Evolutionary conservation across 106 monocot species (phyloP), one percentile per base, ranked within the genome.

Genomic region (Narthecium ossifragum): DNA sequence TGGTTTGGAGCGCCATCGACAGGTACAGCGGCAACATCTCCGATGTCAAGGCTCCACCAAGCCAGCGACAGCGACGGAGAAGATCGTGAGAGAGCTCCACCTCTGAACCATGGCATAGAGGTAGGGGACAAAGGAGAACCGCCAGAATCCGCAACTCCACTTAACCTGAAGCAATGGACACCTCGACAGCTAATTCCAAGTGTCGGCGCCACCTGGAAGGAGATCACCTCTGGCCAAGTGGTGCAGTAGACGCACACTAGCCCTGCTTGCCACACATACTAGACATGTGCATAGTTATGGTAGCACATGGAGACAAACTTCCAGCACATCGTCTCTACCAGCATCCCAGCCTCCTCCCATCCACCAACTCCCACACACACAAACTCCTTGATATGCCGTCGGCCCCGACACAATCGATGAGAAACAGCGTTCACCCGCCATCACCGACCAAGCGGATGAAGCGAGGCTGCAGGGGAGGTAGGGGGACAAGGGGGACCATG

Each of bases 261-360:
- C 45, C 73, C 80, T 9, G 53, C 71, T 30, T 71, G 75, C 75
- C 80, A 80, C 2, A 70, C 1, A 31, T 75, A 75, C 34, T 70
- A 63, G 12, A 80, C 75, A 29, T 80, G 80, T 6, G 58, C 27
- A 39, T 80, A 80, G 46, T 80, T 75, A 41, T 80, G 80, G 46
- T 75, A 80, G 58, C 80, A 80, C 11, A 80, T 75, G 11, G 75
- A 65, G 32, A 55, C 66, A 13, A 80, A 75, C 60, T 80, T 80
- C 62, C 80, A 40, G 58, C 55, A 70, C 80, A 80, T 80, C 75
- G 75, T 36, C 55, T 75, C 80, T 66, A 75, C 75, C 75, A 80
- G 27, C 62, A 66, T 49, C 46, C 80, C 80, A 13, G 71, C 26
- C 71, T 80, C 80, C 66, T 53, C 67, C 80, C 80, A 80, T 31